A percentile compares a stretch with the other conserved stretches of the same genome.
These are phyloP conservation scores for Penicillium sp. DNA, from an alignment of 2,329 filamentous ascomycete species.

Conservation along the genomic window DNA sequence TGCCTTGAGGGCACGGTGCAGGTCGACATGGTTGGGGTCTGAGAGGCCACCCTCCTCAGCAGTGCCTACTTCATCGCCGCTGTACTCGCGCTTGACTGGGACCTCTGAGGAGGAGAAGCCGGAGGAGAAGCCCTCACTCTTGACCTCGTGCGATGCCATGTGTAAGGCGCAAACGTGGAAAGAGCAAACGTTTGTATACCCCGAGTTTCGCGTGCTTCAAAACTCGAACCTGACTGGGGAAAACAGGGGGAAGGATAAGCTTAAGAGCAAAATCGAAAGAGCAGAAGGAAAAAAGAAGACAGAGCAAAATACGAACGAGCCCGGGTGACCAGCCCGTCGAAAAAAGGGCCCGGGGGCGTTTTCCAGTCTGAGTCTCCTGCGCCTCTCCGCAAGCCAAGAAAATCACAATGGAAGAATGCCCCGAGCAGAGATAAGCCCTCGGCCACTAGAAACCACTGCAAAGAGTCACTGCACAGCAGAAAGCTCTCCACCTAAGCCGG, in stretches of 20 bases:
- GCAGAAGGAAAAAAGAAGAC: neutral
- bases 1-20: conserved; percentile 47
- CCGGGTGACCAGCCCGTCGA: neutral
- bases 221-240: neutral
- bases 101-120: conserved; percentile 10
- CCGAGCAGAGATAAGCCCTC: conserved; percentile 2
- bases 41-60: conserved; percentile 29
- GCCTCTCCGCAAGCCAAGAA: conserved; percentile 3
- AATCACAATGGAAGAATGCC: neutral
- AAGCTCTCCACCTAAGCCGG: neutral
- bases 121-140: conserved; percentile 25
- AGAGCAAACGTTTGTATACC: neutral
- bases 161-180: neutral
- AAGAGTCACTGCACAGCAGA: neutral
- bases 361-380: neutral
- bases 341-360: neutral
- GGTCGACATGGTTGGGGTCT: conserved; percentile 33
- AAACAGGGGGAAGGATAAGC: neutral
- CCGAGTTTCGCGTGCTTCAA: too few species aligned
- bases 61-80: conserved; percentile 15
- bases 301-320: neutral
- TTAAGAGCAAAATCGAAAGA: neutral
- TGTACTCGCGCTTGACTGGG: conserved; percentile 23
- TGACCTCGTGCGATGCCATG: conserved; percentile 10
- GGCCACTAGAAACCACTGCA: neutral